phyloP scores from a whole-genome alignment of 2,329 filamentous ascomycete genomes.

The Fusarium sp. region DNA sequence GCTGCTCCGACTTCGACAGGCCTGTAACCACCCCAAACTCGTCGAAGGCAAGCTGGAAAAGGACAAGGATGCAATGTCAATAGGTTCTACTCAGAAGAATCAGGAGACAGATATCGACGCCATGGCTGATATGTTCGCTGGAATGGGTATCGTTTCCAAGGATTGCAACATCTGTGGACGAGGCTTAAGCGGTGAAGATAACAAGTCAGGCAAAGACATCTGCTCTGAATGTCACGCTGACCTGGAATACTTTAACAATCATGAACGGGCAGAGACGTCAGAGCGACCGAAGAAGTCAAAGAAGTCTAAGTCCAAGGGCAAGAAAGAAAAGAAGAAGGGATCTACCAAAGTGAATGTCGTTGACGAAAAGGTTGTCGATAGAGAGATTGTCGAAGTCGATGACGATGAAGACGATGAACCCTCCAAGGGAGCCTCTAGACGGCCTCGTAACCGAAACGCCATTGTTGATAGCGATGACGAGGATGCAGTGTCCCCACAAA shows the following conservation, averaged over 20 bases:
- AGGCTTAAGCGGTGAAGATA: constrained; percentile 67
- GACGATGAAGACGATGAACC: constrained; percentile 44
- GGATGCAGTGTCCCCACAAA: constrained; percentile 30
- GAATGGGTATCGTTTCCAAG: constrained; percentile 80
- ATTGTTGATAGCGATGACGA: constrained; percentile 40
- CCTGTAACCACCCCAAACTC: constrained; percentile 93
- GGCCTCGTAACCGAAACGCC: constrained; percentile 32
- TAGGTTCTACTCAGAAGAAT: constrained; percentile 67
- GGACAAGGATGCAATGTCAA: constrained; percentile 86
- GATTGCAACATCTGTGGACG: constrained; percentile 87
- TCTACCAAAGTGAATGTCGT: constrained; percentile 32
- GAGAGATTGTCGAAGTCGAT: constrained; percentile 30
- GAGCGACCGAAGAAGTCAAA: constrained; percentile 52
- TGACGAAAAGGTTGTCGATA: constrained; percentile 33
- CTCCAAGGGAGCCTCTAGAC: constrained; percentile 18
- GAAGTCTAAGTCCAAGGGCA: constrained; percentile 36
- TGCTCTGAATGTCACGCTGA: constrained; percentile 83
- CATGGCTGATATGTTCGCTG: constrained; percentile 87
- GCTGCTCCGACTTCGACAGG: constrained; percentile 89
- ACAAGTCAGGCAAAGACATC: constrained; percentile 56
- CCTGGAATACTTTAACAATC: constrained; percentile 71
- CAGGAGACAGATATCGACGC: constrained; percentile 78
- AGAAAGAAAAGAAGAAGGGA: constrained; percentile 32
- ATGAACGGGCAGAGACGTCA: constrained; percentile 58
- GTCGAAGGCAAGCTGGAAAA: constrained; percentile 87